Base-by-base conservation (phyloP, 164 flowering plant genomes). In the Macadamia integrifolia region DNA sequence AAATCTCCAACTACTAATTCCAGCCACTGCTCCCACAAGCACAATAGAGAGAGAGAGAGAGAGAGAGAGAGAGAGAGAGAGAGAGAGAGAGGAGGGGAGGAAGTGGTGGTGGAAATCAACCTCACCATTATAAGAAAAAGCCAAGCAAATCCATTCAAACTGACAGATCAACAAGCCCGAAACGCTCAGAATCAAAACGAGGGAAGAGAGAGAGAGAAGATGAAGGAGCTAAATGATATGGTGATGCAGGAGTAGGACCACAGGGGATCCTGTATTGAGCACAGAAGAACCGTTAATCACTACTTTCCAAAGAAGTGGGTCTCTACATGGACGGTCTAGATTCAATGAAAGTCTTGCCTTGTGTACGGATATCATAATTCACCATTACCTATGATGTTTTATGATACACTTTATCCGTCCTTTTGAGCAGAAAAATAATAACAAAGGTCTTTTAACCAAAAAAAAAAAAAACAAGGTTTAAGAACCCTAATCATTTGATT, bases 91-190 rank as follows among this genome's bases (percentile, higher is more conserved):
- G 23, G 23, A 23, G 23, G 23, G 23, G 23, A 23, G 23, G 23
- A 23, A 23, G 23, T 23, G 23, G 40, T 35, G 28, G 76, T 43
- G 69, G 30, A 66, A 35, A 64, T 59, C 62, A 75, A 74, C 70
- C 67, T 65, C 57, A 71, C 53, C 68, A 78, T 74, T 69, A 72
- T 80, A 70, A 73, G 79, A 76, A 81, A 80, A 76, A 59, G 82
- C 83, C 84, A 82, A 78, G 69, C 67, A 77, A 80, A 83, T 80
- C 81, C 85, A 81, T 77, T 83, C 81, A 83, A 77, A 73, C 84
- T 80, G 86, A 84, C 86, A 82, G 53, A 72, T 76, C 75, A 71
- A 72, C 82, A 76, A 72, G 65, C 74, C 83, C 79, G 66, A 72
- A 75, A 79, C 59, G 64, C 66, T 61, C 69, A 72, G 62, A 62